Conservation (phyloP, 805 yeast species). For the Kodamaea kakaduensis region DNA sequence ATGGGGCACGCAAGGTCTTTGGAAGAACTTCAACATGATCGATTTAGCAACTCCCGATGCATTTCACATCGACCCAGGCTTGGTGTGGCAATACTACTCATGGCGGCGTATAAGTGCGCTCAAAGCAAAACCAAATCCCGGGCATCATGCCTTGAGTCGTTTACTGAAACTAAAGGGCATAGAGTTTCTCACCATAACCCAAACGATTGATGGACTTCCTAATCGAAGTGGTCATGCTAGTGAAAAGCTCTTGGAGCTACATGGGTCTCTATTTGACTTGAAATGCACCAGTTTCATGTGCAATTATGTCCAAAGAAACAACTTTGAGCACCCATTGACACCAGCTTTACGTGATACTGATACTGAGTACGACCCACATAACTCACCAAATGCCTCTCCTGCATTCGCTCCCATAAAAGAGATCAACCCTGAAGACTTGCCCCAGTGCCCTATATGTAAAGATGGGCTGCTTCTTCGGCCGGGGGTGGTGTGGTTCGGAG, state of each 20-base stretch:
- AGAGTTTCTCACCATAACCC: constrained; percentile 66
- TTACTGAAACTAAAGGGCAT: constrained; percentile 40
- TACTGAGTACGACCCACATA: constrained; percentile 25
- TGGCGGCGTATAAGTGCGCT: constrained; percentile 64
- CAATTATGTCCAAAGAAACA: constrained; percentile 51
- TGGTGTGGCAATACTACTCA: constrained; percentile 88
- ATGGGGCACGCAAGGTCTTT: constrained; percentile 67
- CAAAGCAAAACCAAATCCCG: constrained; percentile 65
- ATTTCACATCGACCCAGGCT: constrained; percentile 72
- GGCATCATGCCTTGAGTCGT: constrained; percentile 67
- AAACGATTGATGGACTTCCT: constrained; percentile 77
- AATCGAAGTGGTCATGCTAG: constrained; percentile 59
- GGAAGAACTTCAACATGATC: constrained; percentile 74
- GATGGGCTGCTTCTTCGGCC: constrained; percentile 65
- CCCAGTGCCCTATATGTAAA: constrained; percentile 74
- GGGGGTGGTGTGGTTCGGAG: constrained; percentile 96
- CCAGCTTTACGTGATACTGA: constrained; percentile 43
- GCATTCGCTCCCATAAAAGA: constrained; percentile 46
- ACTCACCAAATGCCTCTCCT: constrained; percentile 29
- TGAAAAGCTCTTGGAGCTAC: constrained; percentile 59
- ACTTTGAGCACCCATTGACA: constrained; percentile 57
- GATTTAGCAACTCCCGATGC: constrained; percentile 93
- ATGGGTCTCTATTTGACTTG: constrained; percentile 72
- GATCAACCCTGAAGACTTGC: constrained; percentile 52
- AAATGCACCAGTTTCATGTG: constrained; percentile 77